Base-by-base conservation (phyloP, 2,329 filamentous ascomycete genomes). In the Neofusicoccum cordaticola region DNA sequence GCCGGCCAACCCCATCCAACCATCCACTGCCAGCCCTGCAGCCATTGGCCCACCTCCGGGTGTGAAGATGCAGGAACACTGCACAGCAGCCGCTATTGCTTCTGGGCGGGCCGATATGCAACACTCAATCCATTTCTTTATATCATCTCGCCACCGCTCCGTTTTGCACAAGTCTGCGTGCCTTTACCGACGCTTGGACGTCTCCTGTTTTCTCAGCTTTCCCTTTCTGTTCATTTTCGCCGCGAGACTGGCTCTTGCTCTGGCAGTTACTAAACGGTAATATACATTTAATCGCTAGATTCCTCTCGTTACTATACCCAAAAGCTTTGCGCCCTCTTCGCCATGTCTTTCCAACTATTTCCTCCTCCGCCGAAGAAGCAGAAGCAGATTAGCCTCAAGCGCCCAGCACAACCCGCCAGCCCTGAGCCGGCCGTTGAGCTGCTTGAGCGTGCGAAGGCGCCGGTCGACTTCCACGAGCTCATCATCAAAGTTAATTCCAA, bases 391-490 rank as follows among this genome's bases (percentile, higher is more conserved):
- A 77, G 73, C 65, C 74, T 74, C 27, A 71, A 68, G 58, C 70
- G 67, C 42, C 71, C 69, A 19, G 62, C 68, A 27, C 76, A 75
- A 60, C 68, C 71, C 53, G 68, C 72, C 45, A 71, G 70, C 17
- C 72, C 72, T 65, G 74, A 75, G 41, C 71, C 75, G 11, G 47
- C 67, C 53, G 67, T 70, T 61, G 71, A 73, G 64, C 70, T 67
- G 19, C 71, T 71, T 67, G 72, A 76, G 31, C 73, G 71, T 66
- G 70, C 71, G 61, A 74, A 73, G 47, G 66, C 71, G 51, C 71
- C 71, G 50, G 65, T 68, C 42, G 75, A 78, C 68, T 76, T 78
- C 53, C 76, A 78, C 63, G 75, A 77, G 62, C 73, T 78, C 51
- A 68, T 78, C 52, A 73, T 78, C 17, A 75, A 77, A 63, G 74